Base-by-base conservation (phyloP, 2,329 filamentous ascomycete genomes). In the Purpureocillium takamizusanense region DNA sequence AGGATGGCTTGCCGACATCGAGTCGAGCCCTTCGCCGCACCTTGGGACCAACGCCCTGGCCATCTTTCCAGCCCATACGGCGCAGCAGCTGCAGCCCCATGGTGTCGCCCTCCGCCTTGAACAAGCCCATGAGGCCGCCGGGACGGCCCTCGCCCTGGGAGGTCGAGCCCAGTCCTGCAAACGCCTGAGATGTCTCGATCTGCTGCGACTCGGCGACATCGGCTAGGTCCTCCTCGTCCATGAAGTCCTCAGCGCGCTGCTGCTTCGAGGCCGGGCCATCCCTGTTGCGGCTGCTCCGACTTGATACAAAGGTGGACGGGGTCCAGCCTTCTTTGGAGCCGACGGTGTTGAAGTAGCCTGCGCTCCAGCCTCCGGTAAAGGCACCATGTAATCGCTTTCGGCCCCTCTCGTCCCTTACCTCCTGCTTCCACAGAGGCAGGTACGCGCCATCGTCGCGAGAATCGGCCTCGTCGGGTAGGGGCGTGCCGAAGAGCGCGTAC, bases 251-350 rank as follows among this genome's bases (percentile, higher is more conserved):
- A 1, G 76, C 52, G 35, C 81, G 78, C 54, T 84, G 79, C 46
- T 84, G 79, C 2, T 63, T 49, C 45, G 75, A 70, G n/a, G 68
- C 36, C 1, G 47, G 14, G 27, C 67, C 70, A 65, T 84, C 76
- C 54, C 85, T 86, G 46, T 74, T 78, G 40, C 88, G 83, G 52
- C 86, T 86, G 30, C 76, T 67, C 17, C 92, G 83, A 37, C 89
- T 95, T 7, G 90, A 97, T 9, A 94, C 81, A 59, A 97, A 98
- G 0, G 86, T 83, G 16, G 86, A 81, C 2, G 92, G 92, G 1
- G 86, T 82, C 90, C 90, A 98, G 66, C 92, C 92, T 70, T 98
- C 90, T 62, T 97, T 97, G 40, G 90, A 95, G 38, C 92, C 92
- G 49, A 97, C 92, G 5, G 89, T 95, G 59, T 98, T 98, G 66